Evolutionary conservation across 164 flowering plant species (phyloP), one percentile per base, ranked within the genome.

Genomic region (Sextonia rubra): DNA sequence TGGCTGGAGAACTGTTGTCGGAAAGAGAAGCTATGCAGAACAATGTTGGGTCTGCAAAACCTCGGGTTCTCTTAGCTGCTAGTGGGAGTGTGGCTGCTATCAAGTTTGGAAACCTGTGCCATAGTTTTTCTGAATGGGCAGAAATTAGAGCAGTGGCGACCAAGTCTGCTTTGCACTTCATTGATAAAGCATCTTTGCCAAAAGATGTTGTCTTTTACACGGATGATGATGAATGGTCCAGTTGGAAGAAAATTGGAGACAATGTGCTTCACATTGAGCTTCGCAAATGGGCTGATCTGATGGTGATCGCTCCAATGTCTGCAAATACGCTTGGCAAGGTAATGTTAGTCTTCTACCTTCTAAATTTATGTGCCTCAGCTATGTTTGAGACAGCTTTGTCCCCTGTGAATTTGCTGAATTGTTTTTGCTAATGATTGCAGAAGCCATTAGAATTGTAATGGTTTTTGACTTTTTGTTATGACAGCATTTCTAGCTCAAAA

Each of bases 251-350:
- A 56, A 71, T 77, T 17, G 81, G 82, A 25, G 83, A 79, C 29
- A 64, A 23, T 68, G 91, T 88, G n/a, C 88, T 86, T 78, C 91
- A 88, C 75, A 86, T 88, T 69, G 91, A 88, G 77, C 88, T 86
- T 47, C 83, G 91, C 20, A 80, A 80, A 29, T 90, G 94, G 94
- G 94, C 92, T 74, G 94, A 87, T 81, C 72, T 82, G 55, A 83
- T 89, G 91, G 89, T 90, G 62, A 86, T 90, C 60, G 94, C 94
- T 12, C 94, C 94, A 48, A 69, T 90, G 37, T 90, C 92, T 26
- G 92, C 94, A 71, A 87, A 90, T 73, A 90, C 91, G 27, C 88
- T 90, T 69, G 92, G 76, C 71, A 90, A 90, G 94, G 94, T 90
- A 80, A 75, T 64, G 15, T 72, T n/a, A 26, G 14, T 20, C 58